phyloP scores from a whole-genome alignment of 192 early-diverging fungal species.

The Coemansia sp. region DNA sequence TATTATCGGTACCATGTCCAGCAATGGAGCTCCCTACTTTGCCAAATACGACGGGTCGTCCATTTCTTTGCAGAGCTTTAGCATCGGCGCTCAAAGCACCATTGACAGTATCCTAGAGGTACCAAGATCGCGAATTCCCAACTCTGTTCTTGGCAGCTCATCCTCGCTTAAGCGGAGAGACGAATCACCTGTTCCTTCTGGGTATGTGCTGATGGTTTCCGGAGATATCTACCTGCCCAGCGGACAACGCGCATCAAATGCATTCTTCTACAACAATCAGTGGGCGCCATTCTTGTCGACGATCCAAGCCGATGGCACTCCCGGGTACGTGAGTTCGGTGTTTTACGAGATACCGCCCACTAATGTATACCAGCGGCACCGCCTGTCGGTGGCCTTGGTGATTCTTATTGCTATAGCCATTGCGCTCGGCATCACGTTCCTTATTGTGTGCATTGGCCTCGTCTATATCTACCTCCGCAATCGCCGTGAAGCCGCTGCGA shows the following conservation, averaged over 20 bases:
- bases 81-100: slow-evolving; percentile 28
- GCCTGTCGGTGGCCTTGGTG: slow-evolving; percentile 60
- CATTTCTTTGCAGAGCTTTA: slow-evolving; percentile 34
- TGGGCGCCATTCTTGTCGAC: slow-evolving; percentile 55
- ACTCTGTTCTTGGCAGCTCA: slow-evolving; percentile 31
- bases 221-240: slow-evolving; percentile 36
- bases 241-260: slow-evolving; percentile 35
- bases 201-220: slow-evolving; percentile 45
- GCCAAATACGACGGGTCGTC: slow-evolving; percentile 55
- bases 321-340: slow-evolving; percentile 39
- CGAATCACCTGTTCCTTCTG: slow-evolving; percentile 23
- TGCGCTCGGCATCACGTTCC: slow-evolving; percentile 63
- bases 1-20: slow-evolving; percentile 24
- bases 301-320: slow-evolving; percentile 35
- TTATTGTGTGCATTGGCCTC: slow-evolving; percentile 63
- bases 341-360: slow-evolving; percentile 53
- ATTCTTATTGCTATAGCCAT: slow-evolving; percentile 70
- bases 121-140: slow-evolving; percentile 37
- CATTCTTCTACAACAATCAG: slow-evolving; percentile 44
- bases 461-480: slow-evolving; percentile 59
- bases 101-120: slow-evolving; percentile 34
- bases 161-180: slow-evolving; percentile 26
- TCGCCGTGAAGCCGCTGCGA: slow-evolving; percentile 51
- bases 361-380: slow-evolving; percentile 45
- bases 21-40: slow-evolving; percentile 52